Evolutionary conservation across 768 basidiomycete species (phyloP).

Genomic region (Leccinellum luteum): DNA sequence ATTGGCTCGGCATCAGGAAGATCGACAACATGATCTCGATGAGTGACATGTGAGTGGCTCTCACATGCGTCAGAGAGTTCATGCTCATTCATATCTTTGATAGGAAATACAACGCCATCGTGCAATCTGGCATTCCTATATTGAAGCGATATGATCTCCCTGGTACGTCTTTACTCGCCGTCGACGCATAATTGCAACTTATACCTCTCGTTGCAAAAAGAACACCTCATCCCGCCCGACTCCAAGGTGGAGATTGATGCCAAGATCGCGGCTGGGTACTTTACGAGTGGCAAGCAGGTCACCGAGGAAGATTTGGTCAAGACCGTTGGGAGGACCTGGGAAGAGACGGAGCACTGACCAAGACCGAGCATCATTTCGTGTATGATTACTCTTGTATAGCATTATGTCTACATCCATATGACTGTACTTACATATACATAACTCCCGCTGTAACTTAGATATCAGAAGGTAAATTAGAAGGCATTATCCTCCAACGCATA

Average conservation of each 20-base stretch:
- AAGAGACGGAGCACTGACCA: constrained; percentile 76
- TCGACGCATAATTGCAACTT: neutral
- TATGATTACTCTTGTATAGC: neutral
- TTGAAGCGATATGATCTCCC: constrained; percentile 83
- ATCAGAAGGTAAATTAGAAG: neutral
- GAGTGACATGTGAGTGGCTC: constrained; percentile 65
- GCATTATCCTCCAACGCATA: too few relatives aligned
- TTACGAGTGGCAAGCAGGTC: constrained; percentile 74
- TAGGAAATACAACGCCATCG: constrained; percentile 95
- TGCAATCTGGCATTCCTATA: constrained; percentile 84
- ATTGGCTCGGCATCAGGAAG: constrained; percentile 91
- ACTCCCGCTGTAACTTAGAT: constrained; percentile 2
- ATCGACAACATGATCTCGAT: constrained; percentile 88
- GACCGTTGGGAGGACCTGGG: constrained; percentile 89
- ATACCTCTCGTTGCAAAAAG: constrained; percentile 32
- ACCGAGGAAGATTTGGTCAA: constrained; percentile 77
- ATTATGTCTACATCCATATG: neutral
- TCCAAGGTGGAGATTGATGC: constrained; percentile 94
- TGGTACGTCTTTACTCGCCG: constrained; percentile 38
- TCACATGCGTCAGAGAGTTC: neutral
- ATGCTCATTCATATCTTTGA: neutral
- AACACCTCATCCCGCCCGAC: constrained; percentile 86
- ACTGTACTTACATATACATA: neutral
- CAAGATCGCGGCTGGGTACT: constrained; percentile 94
- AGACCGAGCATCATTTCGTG: constrained; percentile 1